Evolutionary conservation across 192 early-diverging fungal species (phyloP).

Genomic region (Bifiguratus adelaidae): DNA sequence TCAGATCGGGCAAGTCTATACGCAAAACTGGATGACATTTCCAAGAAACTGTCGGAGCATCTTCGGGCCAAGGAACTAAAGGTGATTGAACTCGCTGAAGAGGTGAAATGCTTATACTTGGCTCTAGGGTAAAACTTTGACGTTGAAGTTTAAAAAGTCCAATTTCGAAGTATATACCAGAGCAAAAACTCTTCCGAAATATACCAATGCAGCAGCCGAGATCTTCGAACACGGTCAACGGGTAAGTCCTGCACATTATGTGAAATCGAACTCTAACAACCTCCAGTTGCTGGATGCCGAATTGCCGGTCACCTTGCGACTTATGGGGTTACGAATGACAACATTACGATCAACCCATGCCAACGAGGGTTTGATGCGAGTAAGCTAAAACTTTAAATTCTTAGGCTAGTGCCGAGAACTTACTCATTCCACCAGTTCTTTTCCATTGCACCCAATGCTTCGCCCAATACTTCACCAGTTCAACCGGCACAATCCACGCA

Average conservation of each 20-base stretch:
- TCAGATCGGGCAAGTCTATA: constrained; percentile 16
- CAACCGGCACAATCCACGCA: no score
- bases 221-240: constrained; percentile 12
- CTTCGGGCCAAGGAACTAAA: constrained; percentile 18
- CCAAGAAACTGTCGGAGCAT: constrained; percentile 27
- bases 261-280: background rate
- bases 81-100: constrained; percentile 3
- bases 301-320: constrained; percentile 32
- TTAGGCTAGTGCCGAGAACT: no score
- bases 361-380: background rate
- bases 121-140: constrained; percentile 24
- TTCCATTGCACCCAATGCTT: no score
- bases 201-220: constrained; percentile 15
- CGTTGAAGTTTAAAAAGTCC: constrained; percentile 30
- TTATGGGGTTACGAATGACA: constrained; percentile 33
- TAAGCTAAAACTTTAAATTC: no score
- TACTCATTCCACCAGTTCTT: no score
- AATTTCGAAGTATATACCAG: constrained; percentile 26
- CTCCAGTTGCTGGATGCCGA: constrained; percentile 26
- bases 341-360: constrained; percentile 6
- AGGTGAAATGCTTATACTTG: background rate
- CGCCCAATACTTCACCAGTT: no score
- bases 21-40: constrained; percentile 29
- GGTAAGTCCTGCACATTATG: constrained; percentile 4
- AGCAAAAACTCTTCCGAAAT: constrained; percentile 23